A percentile compares a stretch with the other conserved stretches of the same genome.
Conservation (phyloP, 768 basidiomycete genomes). For the Kwoniella dejecticola region DNA sequence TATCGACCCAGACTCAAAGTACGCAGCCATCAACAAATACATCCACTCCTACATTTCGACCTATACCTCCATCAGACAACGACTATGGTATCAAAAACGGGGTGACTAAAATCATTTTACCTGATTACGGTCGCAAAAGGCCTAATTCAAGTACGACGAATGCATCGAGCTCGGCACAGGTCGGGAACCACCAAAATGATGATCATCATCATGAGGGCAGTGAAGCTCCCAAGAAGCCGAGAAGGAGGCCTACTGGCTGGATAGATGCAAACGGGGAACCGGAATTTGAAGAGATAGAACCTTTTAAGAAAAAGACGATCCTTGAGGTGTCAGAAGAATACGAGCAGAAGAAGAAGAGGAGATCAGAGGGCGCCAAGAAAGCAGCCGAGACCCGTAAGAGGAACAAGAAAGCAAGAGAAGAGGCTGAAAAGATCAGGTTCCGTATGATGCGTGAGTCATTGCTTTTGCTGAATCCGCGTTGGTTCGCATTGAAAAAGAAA, state of each 20-base stretch:
- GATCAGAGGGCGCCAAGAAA: neutral
- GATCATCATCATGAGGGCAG: too few species aligned
- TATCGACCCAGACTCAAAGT: too few species aligned
- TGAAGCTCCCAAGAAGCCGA: neutral
- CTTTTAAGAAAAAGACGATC: constrained; percentile 1
- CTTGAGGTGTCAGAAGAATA: constrained; percentile 6
- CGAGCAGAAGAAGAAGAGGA: constrained; percentile 5
- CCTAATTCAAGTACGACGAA: too few species aligned
- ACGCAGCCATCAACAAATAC: too few species aligned
- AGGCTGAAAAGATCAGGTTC: constrained; percentile 8
- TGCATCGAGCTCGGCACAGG: too few species aligned
- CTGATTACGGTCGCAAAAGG: too few species aligned
- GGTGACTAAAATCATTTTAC: too few species aligned
- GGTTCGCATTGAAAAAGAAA: neutral
- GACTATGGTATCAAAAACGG: too few species aligned
- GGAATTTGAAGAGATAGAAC: neutral
- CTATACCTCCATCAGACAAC: too few species aligned
- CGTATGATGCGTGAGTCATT: constrained; percentile 10
- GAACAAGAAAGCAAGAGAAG: constrained; percentile 11
- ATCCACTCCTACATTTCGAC: too few species aligned
- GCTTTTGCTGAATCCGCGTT: neutral
- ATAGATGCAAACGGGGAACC: constrained; percentile 3
- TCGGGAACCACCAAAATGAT: neutral
- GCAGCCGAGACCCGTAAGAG: neutral
- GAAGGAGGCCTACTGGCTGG: constrained; percentile 2